These are phyloP conservation scores for Lactarius hatsudake DNA, from an alignment of 768 basidiomycete genomes.

Conservation along the genomic window DNA sequence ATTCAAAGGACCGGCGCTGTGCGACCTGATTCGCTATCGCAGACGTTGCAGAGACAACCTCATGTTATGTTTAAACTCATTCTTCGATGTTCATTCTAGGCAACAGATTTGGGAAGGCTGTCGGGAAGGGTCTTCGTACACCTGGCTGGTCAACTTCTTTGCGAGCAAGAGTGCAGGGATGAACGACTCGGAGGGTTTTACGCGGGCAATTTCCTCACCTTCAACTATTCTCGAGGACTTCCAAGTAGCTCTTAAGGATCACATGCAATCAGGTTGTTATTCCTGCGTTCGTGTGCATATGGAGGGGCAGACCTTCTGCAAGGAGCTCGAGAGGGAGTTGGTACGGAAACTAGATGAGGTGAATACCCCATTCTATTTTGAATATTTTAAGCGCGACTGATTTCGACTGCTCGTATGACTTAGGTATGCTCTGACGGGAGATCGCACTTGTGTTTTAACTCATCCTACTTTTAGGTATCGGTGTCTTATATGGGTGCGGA, in stretches of 20 bases:
- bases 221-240: not conserved
- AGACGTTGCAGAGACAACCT: too few relatives aligned
- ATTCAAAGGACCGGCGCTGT: too few relatives aligned
- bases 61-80: not conserved
- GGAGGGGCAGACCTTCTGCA: not conserved
- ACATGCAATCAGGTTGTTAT: not conserved
- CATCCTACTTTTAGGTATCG: too few relatives aligned
- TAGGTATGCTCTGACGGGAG: not conserved
- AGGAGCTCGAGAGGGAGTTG: conserved; percentile 1
- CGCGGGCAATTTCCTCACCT: not conserved
- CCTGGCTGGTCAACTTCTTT: not conserved
- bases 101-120: not conserved
- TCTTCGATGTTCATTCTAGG: not conserved
- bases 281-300: not conserved
- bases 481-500: too few relatives aligned
- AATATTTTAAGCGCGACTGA: not conserved
- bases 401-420: not conserved
- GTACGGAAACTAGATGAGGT: not conserved
- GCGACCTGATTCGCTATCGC: too few relatives aligned
- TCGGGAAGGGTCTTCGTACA: too few relatives aligned
- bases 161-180: not conserved
- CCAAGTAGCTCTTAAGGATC: not conserved
- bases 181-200: not conserved
- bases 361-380: not conserved
- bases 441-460: not conserved